phyloP scores from a whole-genome alignment of 2,329 filamentous ascomycete species.

The Aspergillus uvarum region DNA sequence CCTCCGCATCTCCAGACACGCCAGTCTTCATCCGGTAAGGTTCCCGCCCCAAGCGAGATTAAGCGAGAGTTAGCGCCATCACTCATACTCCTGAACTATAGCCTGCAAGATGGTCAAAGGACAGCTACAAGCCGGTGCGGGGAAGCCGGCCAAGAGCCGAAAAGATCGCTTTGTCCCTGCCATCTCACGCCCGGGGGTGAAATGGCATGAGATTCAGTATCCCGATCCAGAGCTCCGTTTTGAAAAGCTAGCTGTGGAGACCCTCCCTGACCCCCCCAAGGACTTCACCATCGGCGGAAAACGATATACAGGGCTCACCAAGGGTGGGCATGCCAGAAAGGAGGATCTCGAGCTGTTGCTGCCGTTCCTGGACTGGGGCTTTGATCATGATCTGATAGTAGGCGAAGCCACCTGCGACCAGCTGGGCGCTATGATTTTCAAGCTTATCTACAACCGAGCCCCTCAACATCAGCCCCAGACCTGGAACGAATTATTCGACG shows the following conservation, averaged over 20 bases:
- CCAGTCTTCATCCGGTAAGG: too few relatives aligned
- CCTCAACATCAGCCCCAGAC: slow-evolving; percentile 19
- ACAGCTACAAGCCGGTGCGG: too few relatives aligned
- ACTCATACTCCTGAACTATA: neutral
- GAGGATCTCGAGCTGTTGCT: neutral
- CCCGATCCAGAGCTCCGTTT: neutral
- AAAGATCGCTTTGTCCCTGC: neutral
- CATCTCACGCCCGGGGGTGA: too few relatives aligned
- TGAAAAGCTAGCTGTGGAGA: neutral
- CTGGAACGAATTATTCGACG: slow-evolving; percentile 17
- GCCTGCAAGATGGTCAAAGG: too few relatives aligned
- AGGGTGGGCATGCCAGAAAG: neutral
- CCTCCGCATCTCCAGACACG: too few relatives aligned
- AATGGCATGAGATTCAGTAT: neutral
- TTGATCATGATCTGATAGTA: slow-evolving; percentile 8
- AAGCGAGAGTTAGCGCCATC: neutral
- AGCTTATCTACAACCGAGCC: slow-evolving; percentile 28
- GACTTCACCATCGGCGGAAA: slow-evolving; percentile 2
- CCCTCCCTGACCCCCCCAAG: slow-evolving; percentile 11
- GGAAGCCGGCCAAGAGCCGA: neutral
- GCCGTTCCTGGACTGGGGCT: slow-evolving; percentile 30
- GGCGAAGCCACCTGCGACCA: neutral
- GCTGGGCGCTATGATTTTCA: neutral
- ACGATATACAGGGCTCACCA: neutral
- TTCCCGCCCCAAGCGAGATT: too few relatives aligned